Base-by-base conservation (phyloP, 176 grass and related monocot species). In the Alopecurus myosuroides region DNA sequence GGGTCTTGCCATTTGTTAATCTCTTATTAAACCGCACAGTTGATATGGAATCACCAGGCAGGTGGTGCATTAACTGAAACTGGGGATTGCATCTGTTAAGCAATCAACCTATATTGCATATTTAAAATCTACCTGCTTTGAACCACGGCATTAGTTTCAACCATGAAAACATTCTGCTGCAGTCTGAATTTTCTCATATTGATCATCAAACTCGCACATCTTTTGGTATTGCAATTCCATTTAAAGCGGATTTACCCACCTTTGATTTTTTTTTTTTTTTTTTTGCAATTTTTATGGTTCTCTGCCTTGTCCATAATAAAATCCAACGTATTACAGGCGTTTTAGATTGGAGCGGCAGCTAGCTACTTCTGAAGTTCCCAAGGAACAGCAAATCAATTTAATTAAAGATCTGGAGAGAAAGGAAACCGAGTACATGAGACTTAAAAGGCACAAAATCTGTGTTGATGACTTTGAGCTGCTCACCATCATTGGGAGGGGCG, bases 401-500 rank as follows among this genome's bases (percentile, higher is more conserved):
- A 85, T 99, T 49, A 99, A 99, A 85, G 97, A 99, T 85, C 82
- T 99, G 15, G 97, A 99, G 89, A 91, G 97, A 79, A 99, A 99
- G 84, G 97, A 99, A 89, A 99, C 97, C 19, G 93, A 96, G 67
- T 99, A 90, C 77, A 99, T 99, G 70, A 84, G 97, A 80, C 97
- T 99, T 76, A 99, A 99, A 90, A 95, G 97, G 81, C 93, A 99
- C 73, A 99, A 99, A 90, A 99, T 99, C 77, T 99, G 93, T 49
- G 97, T 94, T 12, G 97, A 99, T 88, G 97, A 99, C 80, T 99
- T 99, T 88, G 93, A 99, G 58, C 88, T 96, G 42, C 91, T 99
- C 72, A 96, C 97, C 20, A 99, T 99, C 77, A 99, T 99, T 89
- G 97, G 97, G 13, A 93, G 97, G 85, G 97, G 97, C 18, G 97